Evolutionary conservation across 306 rosid genomes (phyloP), one percentile per base, ranked within the genome.

Genomic region (Cucumis cinereus): DNA sequence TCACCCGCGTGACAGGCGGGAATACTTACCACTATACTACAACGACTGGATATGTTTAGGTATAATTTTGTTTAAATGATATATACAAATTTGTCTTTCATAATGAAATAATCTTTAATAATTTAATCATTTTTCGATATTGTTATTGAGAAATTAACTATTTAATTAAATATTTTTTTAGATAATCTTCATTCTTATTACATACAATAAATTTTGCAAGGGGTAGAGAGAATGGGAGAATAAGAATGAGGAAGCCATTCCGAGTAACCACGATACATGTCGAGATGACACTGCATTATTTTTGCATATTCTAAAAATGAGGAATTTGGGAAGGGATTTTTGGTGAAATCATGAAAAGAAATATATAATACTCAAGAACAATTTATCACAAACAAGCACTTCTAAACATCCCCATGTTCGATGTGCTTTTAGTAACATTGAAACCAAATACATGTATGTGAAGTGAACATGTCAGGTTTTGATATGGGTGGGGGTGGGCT

Each of bases 361-460:
- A 24, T 10, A 30, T 14, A 14, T 4, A 14, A 24, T 70, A n/a
- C 20, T 22, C 41, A 15, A 24, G 38, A 47, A 45, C 15, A 70
- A 47, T 24, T 7, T 24, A 47, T 14, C 33, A 45, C 57, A 43
- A 69, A 69, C 40, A 67, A 67, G 7, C 58, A 70, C 15, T 45
- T 47, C 13, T 70, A 70, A 8, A 47, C 26, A 24, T 15, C 11
- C 75, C 11, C 75, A 70, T 26, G 36, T 15, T 43, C 40, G 0
- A 70, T 22, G n/a, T 70, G 58, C 38, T 47, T 41, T 41, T 43
- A 68, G 74, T 68, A 43, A 68, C 74, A 68, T 43, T 66, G 43
- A 56, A 68, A 68, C 74, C 56, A 43, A 40, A 67, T 67, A 40
- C 73, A 67, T 41, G 73, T 67, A 20, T 40, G 52, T 62, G 41